Base-by-base conservation (phyloP, 352 stramenopile species). In the Globisporangium carolinianum region DNA sequence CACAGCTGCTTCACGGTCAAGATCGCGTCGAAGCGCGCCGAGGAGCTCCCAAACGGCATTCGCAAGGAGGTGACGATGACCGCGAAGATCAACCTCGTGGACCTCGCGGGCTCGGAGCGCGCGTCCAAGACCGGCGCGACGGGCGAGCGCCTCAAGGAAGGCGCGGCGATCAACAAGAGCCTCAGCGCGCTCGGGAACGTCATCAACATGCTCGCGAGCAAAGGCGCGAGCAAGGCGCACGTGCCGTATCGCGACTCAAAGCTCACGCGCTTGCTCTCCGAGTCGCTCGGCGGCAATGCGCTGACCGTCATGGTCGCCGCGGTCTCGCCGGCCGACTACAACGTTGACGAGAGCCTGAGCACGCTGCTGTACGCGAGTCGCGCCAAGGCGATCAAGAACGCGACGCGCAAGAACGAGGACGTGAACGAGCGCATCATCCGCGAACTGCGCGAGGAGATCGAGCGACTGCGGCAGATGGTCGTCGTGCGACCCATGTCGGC, bases 271-370 rank as follows among this genome's bases (percentile, higher is more conserved):
- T 55, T 98, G 41, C 58, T 98, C 18, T 86, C 96, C 60, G 87
- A 97, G 50, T 91, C 82, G 3, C 77, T 98, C 2, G 90, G 90
- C 46, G 93, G 93, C 1, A 98, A 98, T 58, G 87, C 89, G 7
- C 65, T 86, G 9, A 98, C 94, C 6, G 81, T 98, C n/a, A 97
- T 98, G 89, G 75, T 98, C 32, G 94, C 94, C 18, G 93, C 91
- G 18, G 89, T 98, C 43, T 95, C 79, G 6, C 89, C 94, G 0
- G 90, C 91, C 1, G 89, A 98, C 52, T 84, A 95, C 58, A 98
- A 98, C 67, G 77, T 85, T 42, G 89, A 98, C 39, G 96, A 98
- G 61, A 97, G 82, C 37, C 62, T 98, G 35, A 89, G 88, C 51
- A 98, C 95, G 6, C 75, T 98, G 6, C 72, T 97, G 48, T 98